Percentiles rank a stretch among this genome's conserved stretches.
phyloP scores from a whole-genome alignment of 1,284 basidiomycete species.

The Xerocomus tenax region DNA sequence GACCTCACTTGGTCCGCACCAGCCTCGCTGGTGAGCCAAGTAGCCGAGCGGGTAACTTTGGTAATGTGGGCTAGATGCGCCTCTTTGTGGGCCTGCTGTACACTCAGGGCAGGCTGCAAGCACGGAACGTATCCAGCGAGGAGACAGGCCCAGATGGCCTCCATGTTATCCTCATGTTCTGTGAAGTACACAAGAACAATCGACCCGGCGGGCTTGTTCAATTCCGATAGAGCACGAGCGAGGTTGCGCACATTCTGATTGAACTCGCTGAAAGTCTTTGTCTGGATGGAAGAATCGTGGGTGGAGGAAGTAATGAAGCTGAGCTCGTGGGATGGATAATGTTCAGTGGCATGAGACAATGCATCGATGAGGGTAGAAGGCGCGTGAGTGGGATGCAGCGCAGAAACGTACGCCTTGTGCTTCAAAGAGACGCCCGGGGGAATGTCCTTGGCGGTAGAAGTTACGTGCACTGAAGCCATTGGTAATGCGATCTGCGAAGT shows the following conservation, averaged over 20 bases:
- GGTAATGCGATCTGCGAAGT: too few relatives aligned
- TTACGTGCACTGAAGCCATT: neutral
- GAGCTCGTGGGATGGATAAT: constrained; percentile 24
- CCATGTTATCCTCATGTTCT: too few relatives aligned
- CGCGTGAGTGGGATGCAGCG: neutral
- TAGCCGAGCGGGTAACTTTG: constrained; percentile 24
- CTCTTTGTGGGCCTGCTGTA: constrained; percentile 29
- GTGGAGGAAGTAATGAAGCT: constrained; percentile 27
- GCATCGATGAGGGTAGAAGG: constrained; percentile 17
- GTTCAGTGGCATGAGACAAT: constrained; percentile 16
- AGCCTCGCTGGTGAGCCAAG: constrained; percentile 27
- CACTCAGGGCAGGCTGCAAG: too few relatives aligned
- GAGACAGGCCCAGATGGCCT: too few relatives aligned
- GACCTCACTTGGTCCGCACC: constrained; percentile 27
- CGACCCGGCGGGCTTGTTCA: constrained; percentile 25
- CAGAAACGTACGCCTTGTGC: constrained; percentile 7
- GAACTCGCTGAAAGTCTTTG: constrained; percentile 27
- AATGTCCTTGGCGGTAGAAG: neutral
- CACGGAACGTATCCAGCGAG: too few relatives aligned
- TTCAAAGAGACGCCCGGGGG: neutral
- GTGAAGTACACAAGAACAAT: constrained; percentile 27
- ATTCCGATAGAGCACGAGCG: constrained; percentile 18
- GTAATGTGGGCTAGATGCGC: constrained; percentile 27
- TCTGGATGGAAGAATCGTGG: constrained; percentile 27
- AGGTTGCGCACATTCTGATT: constrained; percentile 9